Percentiles rank a stretch among this genome's conserved stretches.
These are phyloP conservation scores for Cryphonectria naterciae DNA, from an alignment of 2,329 filamentous ascomycete species.

Conservation along the genomic window DNA sequence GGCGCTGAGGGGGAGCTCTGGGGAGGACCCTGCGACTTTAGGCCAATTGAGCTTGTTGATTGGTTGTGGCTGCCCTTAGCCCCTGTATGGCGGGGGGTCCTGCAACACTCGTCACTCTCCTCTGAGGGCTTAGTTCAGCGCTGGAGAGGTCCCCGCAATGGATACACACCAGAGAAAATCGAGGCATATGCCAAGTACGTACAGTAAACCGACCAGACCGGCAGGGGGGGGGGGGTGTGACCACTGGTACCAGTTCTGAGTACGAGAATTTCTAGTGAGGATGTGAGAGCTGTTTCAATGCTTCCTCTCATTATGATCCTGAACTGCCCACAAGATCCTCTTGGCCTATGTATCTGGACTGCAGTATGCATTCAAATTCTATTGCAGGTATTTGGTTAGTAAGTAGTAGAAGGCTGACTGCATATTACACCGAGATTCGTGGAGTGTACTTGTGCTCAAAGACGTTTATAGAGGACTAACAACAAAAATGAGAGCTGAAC, in stretches of 20 bases:
- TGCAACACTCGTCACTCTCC: constrained; percentile 5
- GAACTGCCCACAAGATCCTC: not conserved
- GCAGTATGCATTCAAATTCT: no score
- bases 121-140: not conserved
- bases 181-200: not conserved
- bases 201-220: not conserved
- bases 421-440: no score
- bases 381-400: no score
- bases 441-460: not conserved
- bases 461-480: not conserved
- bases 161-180: not conserved
- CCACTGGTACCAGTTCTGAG: not conserved
- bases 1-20: constrained; percentile 8
- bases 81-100: constrained; percentile 13
- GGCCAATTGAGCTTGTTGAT: constrained; percentile 23
- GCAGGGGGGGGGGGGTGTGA: no score
- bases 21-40: constrained; percentile 14
- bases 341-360: not conserved
- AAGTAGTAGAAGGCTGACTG: no score
- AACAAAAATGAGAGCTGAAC: not conserved
- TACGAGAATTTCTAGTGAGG: not conserved
- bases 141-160: not conserved
- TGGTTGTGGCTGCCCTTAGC: constrained; percentile 20
- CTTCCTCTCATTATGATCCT: not conserved
- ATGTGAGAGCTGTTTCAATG: not conserved